Base-by-base conservation (phyloP, 1,139 yeast genomes). In the Casaregolazyma suthepensis region DNA sequence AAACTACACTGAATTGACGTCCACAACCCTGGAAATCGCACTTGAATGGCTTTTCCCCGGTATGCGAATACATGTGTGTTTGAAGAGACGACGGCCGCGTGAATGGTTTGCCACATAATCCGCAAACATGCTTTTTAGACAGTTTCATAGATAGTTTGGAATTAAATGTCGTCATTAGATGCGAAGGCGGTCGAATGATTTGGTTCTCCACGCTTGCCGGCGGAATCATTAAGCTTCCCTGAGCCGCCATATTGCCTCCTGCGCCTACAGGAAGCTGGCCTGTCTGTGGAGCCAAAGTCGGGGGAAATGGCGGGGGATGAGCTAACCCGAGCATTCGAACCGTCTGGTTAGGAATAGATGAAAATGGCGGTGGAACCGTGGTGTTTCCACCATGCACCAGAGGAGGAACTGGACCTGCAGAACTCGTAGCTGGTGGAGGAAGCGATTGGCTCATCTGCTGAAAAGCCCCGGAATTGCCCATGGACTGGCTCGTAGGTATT, bases 21-120 rank as follows among this genome's bases (percentile, higher is more conserved):
- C 83, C 84, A 69, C 96, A 89, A 23, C 78, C 78, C 0, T 71
- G 73, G 78, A 83, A 80, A 10, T 79, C 79, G 66, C 96, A 89
- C 56, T 71, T 72, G 70, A 79, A 87, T 23, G 93, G 88, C 67
- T 86, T 87, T 64, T 86, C 93, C 4, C 96, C 96, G 0, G 96
- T 87, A 66, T 89, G 96, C 2, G 89, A 83, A 66, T 86, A 84
- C 70, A 80, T 77, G 70, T 89, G 96, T 3, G 93, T 87, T 62
- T 82, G 85, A 55, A 88, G 73, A 1, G 93, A 85, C 10, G 89
- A 82, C 1, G 96, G 96, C 56, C 96, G 75, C 52, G 86, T 83
- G 72, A 89, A 88, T 49, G 81, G 81, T 67, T 87, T 87, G 52
- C 80, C 77, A 68, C 96, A 89, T n/a, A 81, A 75, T 29, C 76